Base-by-base conservation (phyloP, 108 stramenopile species). In the Skeletonema potamos region DNA sequence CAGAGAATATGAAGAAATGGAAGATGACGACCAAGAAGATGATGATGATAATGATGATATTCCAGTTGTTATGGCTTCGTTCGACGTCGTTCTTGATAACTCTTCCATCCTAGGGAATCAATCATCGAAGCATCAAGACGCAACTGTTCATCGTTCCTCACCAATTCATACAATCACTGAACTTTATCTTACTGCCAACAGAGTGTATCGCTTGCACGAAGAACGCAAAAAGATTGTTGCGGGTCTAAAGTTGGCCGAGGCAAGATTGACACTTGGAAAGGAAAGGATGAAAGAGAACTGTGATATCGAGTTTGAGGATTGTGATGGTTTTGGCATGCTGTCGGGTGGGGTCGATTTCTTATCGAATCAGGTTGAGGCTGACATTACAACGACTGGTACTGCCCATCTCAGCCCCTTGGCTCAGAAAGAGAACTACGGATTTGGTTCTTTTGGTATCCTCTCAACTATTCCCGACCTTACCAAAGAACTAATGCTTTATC, bases 11-110 rank as follows among this genome's bases (percentile, higher is more conserved):
- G 62, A 66, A 13, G 12, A 60, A 0, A 27, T 68, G 26, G 41
- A 27, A n/a, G 46, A 15, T 29, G 60, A 18, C 6, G 58, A 65
- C 10, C 54, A 76, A 15, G 73, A 81, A 18, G 74, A 67, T 6
- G 61, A 67, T 9, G 27, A 58, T 0, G 15, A 73, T 11, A 59
- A 20, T 4, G 66, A 37, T 18, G 33, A 39, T 10, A 30, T 66
- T 44, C 58, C 79, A 7, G 70, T 91, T 15, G 33, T 87, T 48
- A 86, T 91, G 82, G 90, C 90, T 15, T 65, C 77, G 26, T 86
- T 88, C 44, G 67, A 72, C 2, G 59, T 88, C 8, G 43, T 87
- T 18, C 36, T 76, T 6, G 90, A 91, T 54, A 66, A 72, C 30
- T 55, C 75, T 8, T 27, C 57, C 43, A 36, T 72, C 34, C 58